Conservation (phyloP, 257 asterid species). For the Jacaranda copaia region DNA sequence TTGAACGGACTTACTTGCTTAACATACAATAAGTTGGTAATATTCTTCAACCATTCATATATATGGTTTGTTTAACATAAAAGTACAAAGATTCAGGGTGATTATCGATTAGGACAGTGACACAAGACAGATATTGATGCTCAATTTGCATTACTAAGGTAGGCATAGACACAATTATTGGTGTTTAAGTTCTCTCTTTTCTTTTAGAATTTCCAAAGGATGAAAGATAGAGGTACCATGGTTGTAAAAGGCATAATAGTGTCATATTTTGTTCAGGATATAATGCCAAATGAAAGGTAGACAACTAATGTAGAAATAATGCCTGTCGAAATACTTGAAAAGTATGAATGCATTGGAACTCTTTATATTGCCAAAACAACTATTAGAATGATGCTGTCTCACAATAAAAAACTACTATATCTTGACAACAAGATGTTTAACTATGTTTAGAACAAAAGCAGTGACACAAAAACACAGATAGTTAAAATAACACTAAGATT, state of each 20-base stretch:
- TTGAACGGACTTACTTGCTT: too few relatives aligned
- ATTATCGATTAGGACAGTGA: conserved; percentile 7
- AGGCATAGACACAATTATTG: background rate
- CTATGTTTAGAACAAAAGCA: too few relatives aligned
- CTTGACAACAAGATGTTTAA: background rate
- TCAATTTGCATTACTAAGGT: background rate
- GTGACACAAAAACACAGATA: background rate
- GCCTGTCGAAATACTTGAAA: too few relatives aligned
- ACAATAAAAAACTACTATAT: background rate
- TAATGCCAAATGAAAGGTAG: conserved; percentile 3
- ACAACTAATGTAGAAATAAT: background rate
- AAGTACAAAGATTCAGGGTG: background rate
- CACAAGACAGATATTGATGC: background rate
- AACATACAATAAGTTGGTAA: background rate
- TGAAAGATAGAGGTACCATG: too few relatives aligned
- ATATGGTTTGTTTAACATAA: background rate
- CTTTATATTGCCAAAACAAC: background rate
- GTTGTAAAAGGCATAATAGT: background rate
- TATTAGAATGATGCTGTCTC: background rate
- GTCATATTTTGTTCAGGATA: background rate
- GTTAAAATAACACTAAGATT: background rate
- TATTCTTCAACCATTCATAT: too few relatives aligned
- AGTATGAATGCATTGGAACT: background rate
- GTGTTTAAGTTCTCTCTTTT: background rate
- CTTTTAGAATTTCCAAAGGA: too few relatives aligned